These are phyloP conservation scores for Pleoardoris graminearum DNA, from an alignment of 2,329 filamentous ascomycete species.

Conservation along the genomic window DNA sequence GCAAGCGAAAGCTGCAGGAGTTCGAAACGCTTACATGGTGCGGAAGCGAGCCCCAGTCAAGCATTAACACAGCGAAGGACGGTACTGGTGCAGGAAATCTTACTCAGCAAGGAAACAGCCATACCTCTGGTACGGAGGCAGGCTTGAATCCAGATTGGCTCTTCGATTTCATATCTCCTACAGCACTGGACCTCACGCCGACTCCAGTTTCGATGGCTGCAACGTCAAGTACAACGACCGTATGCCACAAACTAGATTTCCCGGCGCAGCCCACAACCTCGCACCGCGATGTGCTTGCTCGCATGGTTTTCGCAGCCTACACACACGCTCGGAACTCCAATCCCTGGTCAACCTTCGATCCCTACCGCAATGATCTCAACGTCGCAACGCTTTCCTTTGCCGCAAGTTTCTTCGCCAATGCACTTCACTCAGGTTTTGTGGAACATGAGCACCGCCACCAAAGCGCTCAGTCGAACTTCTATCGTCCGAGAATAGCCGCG, in stretches of 20 bases:
- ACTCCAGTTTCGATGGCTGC: neutral
- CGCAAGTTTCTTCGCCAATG: constrained; percentile 4
- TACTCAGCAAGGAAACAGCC: neutral
- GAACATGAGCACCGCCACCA: neutral
- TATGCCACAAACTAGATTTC: neutral
- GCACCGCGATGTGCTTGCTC: neutral
- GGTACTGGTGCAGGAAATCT: neutral
- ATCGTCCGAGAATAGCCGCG: neutral
- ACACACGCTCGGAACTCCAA: neutral
- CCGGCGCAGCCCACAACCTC: neutral
- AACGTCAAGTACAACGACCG: neutral
- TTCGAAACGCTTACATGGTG: neutral
- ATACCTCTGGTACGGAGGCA: too few species aligned
- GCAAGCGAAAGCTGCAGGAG: neutral
- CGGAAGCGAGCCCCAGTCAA: neutral
- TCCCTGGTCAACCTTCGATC: neutral
- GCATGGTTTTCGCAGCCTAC: neutral
- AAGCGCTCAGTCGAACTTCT: neutral
- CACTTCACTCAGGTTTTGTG: neutral
- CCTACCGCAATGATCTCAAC: neutral
- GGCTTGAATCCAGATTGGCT: neutral
- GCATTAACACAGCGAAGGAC: neutral
- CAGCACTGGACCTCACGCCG: neutral
- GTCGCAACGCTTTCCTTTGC: neutral
- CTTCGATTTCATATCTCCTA: neutral